Percentiles rank a stretch among this genome's conserved stretches.
phyloP scores from a whole-genome alignment of 2,329 filamentous ascomycete species.

The Alternaria panax region DNA sequence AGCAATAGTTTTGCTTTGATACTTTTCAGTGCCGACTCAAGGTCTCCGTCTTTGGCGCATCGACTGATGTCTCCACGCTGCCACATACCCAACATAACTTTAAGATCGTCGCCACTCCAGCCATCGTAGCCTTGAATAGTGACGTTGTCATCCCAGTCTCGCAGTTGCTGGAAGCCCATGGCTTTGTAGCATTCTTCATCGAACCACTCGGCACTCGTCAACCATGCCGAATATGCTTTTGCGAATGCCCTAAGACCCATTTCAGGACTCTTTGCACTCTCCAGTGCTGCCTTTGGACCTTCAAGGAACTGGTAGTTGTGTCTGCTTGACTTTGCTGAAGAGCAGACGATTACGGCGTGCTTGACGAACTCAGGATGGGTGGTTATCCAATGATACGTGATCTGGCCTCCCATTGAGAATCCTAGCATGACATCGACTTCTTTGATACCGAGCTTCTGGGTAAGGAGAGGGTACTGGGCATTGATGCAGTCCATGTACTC shows the following conservation, averaged over 20 bases:
- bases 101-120: slow-evolving; percentile 49
- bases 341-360: slow-evolving; percentile 58
- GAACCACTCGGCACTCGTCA: slow-evolving; percentile 53
- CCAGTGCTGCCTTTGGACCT: slow-evolving; percentile 59
- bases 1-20: slow-evolving; percentile 50
- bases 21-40: slow-evolving; percentile 43
- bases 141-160: slow-evolving; percentile 40
- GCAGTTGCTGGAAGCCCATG: slow-evolving; percentile 35
- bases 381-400: slow-evolving; percentile 61
- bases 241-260: slow-evolving; percentile 47
- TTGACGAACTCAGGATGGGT: slow-evolving; percentile 58
- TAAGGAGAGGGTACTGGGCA: slow-evolving; percentile 57
- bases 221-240: slow-evolving; percentile 52
- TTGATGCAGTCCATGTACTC: slow-evolving; percentile 61
- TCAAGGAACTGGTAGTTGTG: slow-evolving; percentile 66
- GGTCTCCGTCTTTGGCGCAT: slow-evolving; percentile 35
- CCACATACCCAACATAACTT: slow-evolving; percentile 52
- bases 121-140: slow-evolving; percentile 26
- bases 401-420: slow-evolving; percentile 65
- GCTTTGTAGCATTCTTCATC: slow-evolving; percentile 48
- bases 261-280: slow-evolving; percentile 52
- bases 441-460: slow-evolving; percentile 52
- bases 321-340: slow-evolving; percentile 58
- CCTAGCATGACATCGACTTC: slow-evolving; percentile 59
- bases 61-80: slow-evolving; percentile 51